phyloP scores from a whole-genome alignment of 2,329 filamentous ascomycete genomes.

The Aspergillus carbonarius region DNA sequence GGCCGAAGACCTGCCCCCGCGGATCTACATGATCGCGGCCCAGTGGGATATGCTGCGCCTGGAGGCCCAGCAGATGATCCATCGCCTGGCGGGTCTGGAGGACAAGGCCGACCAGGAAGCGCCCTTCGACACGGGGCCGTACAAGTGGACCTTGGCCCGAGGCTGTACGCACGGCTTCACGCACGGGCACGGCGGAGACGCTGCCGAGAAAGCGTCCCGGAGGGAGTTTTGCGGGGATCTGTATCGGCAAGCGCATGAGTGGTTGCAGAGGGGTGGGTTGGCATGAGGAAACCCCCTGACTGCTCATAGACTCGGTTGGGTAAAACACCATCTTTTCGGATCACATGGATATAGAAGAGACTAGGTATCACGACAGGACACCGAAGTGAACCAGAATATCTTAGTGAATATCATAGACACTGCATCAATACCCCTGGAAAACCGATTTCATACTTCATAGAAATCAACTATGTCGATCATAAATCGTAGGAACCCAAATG shows the following conservation, averaged over 20 bases:
- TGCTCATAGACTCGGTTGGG: too few species aligned
- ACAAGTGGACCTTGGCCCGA: constrained; percentile 21
- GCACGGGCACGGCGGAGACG: neutral
- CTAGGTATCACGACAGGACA: too few species aligned
- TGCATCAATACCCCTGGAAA: too few species aligned
- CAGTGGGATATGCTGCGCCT: constrained; percentile 47
- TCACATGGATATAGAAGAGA: too few species aligned
- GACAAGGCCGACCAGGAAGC: constrained; percentile 17
- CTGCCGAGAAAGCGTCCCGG: neutral
- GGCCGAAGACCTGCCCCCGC: constrained; percentile 39
- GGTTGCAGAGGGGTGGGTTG: constrained; percentile 48
- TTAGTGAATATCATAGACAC: too few species aligned
- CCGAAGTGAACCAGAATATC: too few species aligned
- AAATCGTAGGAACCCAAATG: too few species aligned
- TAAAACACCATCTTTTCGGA: too few species aligned
- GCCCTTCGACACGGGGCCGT: constrained; percentile 16
- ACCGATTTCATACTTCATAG: too few species aligned
- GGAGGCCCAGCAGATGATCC: constrained; percentile 39
- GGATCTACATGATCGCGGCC: constrained; percentile 46
- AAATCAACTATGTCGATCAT: too few species aligned
- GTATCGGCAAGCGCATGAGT: constrained; percentile 32
- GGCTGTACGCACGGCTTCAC: constrained; percentile 19
- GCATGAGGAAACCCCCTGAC: neutral
- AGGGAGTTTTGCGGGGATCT: constrained; percentile 2
- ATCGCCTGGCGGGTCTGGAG: constrained; percentile 24